phyloP scores from a whole-genome alignment of 225 moss, liverwort and hornwort genomes.

The Thuidium tamariscinum region DNA sequence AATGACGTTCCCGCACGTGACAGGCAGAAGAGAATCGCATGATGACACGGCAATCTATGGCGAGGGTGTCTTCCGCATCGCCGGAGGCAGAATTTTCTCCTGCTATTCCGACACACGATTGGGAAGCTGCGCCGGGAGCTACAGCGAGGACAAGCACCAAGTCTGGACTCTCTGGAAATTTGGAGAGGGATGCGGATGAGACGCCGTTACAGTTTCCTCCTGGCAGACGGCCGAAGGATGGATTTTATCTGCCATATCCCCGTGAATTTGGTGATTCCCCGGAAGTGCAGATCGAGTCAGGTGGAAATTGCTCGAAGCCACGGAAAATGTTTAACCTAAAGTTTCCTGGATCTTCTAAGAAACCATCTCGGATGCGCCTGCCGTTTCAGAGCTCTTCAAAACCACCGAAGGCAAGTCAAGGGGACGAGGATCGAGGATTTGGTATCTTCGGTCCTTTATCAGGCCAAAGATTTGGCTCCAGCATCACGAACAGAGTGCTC shows the following conservation, averaged over 20 bases:
- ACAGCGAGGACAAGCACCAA: neutral
- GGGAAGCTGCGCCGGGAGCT: conserved; percentile 14
- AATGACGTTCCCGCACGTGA: conserved; percentile 1
- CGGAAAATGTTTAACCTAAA: conserved; percentile 18
- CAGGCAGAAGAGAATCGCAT: neutral
- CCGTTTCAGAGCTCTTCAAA: conserved; percentile 7
- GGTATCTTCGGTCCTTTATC: neutral
- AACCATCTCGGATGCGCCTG: neutral
- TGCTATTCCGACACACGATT: conserved; percentile 2
- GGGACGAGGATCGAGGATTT: neutral
- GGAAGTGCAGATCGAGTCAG: neutral
- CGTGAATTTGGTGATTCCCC: neutral
- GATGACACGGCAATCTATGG: conserved; percentile 30
- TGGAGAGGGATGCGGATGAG: neutral
- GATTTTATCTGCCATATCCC: conserved; percentile 18
- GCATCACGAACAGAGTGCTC: conserved; percentile 10
- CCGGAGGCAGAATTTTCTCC: conserved; percentile 19
- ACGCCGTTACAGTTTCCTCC: conserved; percentile 28
- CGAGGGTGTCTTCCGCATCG: conserved; percentile 35
- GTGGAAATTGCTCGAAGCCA: neutral
- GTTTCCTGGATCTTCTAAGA: conserved; percentile 9
- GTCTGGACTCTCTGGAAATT: neutral
- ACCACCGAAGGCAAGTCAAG: neutral
- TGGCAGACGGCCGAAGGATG: conserved; percentile 35
- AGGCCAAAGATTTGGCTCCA: conserved; percentile 10